These are phyloP conservation scores for Pulveroboletus sp. DNA, from an alignment of 768 basidiomycete species.

Conservation along the genomic window DNA sequence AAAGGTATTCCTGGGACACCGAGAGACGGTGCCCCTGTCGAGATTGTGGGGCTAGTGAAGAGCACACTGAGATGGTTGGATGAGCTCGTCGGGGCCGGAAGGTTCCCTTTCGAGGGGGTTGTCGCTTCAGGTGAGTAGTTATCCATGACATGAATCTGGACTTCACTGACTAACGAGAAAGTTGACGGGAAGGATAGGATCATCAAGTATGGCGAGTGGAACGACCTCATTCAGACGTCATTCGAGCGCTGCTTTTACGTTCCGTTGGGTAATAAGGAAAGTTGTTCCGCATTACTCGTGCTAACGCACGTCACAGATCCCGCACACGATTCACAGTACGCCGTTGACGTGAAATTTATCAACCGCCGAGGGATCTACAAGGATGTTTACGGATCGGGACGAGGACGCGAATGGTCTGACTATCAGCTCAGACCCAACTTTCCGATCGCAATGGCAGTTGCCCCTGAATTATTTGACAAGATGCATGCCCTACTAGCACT, in stretches of 20 bases:
- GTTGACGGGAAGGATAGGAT: constrained; percentile 66
- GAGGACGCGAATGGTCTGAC: constrained; percentile 91
- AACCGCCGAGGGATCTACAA: constrained; percentile 97
- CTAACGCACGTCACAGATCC: constrained; percentile 48
- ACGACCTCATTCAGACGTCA: constrained; percentile 73
- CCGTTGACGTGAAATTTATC: constrained; percentile 65
- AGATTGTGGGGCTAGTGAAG: constrained; percentile 92
- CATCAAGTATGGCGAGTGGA: constrained; percentile 92
- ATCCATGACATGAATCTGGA: background rate
- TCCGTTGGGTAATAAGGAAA: constrained; percentile 54
- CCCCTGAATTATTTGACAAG: constrained; percentile 89
- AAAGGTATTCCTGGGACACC: constrained; percentile 97
- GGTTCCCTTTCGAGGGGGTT: constrained; percentile 92
- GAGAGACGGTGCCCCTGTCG: constrained; percentile 92
- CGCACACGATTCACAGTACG: constrained; percentile 66
- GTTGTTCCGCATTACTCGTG: background rate
- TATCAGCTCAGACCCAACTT: constrained; percentile 95
- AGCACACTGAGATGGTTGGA: constrained; percentile 91
- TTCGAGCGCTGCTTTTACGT: constrained; percentile 94
- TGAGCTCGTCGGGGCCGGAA: constrained; percentile 55
- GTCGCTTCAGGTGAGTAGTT: constrained; percentile 64
- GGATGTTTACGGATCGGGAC: constrained; percentile 90
- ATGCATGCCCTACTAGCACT: constrained; percentile 78
- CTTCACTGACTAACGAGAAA: constrained; percentile 29
- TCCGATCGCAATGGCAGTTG: constrained; percentile 95